Evolutionary conservation across 1,284 basidiomycete species (phyloP).

Genomic region (Pseudomicrostroma phylloplanum): DNA sequence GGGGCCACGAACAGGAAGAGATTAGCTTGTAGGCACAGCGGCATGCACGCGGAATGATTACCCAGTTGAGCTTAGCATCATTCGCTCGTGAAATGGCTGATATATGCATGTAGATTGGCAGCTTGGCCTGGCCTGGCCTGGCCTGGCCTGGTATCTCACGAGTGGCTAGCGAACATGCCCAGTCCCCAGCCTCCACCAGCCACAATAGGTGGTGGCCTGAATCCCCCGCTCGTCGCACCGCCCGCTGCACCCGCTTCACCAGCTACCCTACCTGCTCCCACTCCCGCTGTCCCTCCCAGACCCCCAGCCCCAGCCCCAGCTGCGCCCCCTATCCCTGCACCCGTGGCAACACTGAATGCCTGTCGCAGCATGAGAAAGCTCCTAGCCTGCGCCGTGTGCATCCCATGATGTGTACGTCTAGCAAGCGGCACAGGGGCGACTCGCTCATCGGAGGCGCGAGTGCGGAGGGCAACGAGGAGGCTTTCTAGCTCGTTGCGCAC

Average conservation of each 20-base stretch:
- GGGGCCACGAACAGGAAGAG: neutral
- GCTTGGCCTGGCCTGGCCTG: no score
- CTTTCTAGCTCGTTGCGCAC: neutral
- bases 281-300: neutral
- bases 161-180: neutral
- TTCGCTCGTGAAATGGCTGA: neutral
- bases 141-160: no score
- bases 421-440: neutral
- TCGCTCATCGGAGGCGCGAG: neutral
- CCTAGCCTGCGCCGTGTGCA: neutral
- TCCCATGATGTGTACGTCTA: neutral
- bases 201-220: conserved; percentile 4
- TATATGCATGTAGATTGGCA: neutral
- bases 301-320: neutral
- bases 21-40: neutral
- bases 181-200: conserved; percentile 1
- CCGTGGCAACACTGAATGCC: neutral
- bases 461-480: neutral
- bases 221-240: neutral
- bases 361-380: neutral
- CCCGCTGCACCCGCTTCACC: neutral
- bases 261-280: neutral
- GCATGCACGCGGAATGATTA: neutral
- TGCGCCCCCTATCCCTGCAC: neutral
- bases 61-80: no score